Conservation (phyloP, 805 yeast genomes). For the Schwanniomyces pseudopolymorphus region DNA sequence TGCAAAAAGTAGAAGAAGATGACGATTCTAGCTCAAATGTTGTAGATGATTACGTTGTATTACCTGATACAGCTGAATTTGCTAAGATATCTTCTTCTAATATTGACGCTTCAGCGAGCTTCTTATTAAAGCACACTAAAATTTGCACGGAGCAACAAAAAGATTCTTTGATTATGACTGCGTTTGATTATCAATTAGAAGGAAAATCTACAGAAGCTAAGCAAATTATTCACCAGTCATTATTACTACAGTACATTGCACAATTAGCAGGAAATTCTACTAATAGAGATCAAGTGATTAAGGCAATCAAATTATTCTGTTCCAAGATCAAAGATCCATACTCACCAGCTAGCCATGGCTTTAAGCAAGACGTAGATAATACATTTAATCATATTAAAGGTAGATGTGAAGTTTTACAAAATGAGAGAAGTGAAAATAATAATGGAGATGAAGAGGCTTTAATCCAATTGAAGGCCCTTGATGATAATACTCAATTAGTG, state of each 20-base stretch:
- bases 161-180: constrained; percentile 89
- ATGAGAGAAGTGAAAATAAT: constrained; percentile 42
- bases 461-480: constrained; percentile 85
- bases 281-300: constrained; percentile 28
- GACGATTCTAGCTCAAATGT: constrained; percentile 21
- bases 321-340: constrained; percentile 52
- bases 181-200: constrained; percentile 78
- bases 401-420: constrained; percentile 68
- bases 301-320: constrained; percentile 64
- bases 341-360: constrained; percentile 67
- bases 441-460: constrained; percentile 60
- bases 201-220: constrained; percentile 55
- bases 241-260: constrained; percentile 71
- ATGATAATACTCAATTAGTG: constrained; percentile 73
- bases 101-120: constrained; percentile 49
- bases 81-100: constrained; percentile 54
- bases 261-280: constrained; percentile 39
- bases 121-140: constrained; percentile 56
- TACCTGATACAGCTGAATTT: constrained; percentile 66
- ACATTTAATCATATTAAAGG: constrained; percentile 73
- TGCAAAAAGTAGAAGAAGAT: constrained; percentile 1
- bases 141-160: constrained; percentile 83
- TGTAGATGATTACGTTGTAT: constrained; percentile 50
- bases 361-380: constrained; percentile 67
- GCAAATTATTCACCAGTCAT: constrained; percentile 76